phyloP scores from a whole-genome alignment of 148 eudicot genomes.

The Vaccinium vitisidaea region DNA sequence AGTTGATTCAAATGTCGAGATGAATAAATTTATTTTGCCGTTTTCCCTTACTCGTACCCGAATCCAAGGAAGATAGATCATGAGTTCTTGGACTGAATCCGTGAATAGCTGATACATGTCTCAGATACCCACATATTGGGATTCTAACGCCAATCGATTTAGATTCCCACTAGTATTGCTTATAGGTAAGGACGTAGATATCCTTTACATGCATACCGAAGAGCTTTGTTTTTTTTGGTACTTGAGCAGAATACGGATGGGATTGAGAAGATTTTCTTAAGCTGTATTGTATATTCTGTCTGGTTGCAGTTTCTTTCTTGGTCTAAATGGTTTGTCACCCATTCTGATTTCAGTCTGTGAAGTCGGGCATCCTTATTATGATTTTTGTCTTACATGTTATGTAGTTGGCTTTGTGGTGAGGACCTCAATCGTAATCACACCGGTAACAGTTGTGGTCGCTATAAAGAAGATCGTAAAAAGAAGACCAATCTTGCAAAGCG shows the following conservation, averaged over 20 bases:
- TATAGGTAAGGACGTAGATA: not conserved
- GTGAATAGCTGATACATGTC: not conserved
- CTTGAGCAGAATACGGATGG: not conserved
- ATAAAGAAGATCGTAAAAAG: slow-evolving; percentile 39
- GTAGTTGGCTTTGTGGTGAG: slow-evolving; percentile 64
- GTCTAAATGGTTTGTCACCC: slow-evolving; percentile 1
- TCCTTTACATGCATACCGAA: not conserved
- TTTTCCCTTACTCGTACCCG: not conserved
- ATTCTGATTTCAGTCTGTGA: not conserved
- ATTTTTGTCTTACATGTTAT: slow-evolving; percentile 7
- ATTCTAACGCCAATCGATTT: not conserved
- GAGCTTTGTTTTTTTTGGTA: not conserved
- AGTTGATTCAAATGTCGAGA: not conserved
- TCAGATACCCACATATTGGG: not conserved
- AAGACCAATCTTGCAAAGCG: slow-evolving; percentile 44
- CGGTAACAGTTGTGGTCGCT: slow-evolving; percentile 66
- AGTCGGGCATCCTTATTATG: not conserved
- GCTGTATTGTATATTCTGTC: not conserved
- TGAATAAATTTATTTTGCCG: not conserved
- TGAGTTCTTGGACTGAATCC: not conserved
- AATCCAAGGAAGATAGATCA: not conserved
- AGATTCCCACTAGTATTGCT: not conserved
- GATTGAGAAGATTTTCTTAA: not conserved
- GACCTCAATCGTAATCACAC: slow-evolving; percentile 46
- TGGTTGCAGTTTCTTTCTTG: not conserved